phyloP scores from a whole-genome alignment of 805 yeast genomes.

The Candida nemodendra region DNA sequence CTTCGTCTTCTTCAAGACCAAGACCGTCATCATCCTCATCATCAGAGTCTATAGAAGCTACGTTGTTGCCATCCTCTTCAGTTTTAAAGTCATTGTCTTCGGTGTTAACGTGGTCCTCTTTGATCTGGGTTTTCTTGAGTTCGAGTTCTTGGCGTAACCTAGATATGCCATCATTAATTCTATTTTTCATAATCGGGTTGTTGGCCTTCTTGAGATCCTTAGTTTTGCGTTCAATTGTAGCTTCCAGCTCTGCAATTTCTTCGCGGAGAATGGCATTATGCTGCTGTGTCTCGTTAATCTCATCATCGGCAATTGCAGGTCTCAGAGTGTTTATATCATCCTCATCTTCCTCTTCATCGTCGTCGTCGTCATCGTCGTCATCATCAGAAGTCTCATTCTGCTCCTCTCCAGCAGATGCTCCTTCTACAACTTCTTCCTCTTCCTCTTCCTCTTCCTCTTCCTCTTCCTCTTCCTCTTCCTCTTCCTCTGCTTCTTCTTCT shows the following conservation, averaged over 20 bases:
- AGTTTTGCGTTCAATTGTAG: conserved; percentile 73
- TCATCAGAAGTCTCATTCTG: conserved; percentile 46
- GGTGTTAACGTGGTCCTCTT: conserved; percentile 27
- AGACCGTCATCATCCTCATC: conserved; percentile 59
- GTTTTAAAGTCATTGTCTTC: conserved; percentile 34
- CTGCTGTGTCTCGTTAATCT: conserved; percentile 51
- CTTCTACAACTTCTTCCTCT: conserved; percentile 47
- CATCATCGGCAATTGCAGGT: conserved; percentile 27
- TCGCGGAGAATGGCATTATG: conserved; percentile 77
- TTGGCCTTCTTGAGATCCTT: conserved; percentile 69
- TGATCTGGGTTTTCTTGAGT: conserved; percentile 67
- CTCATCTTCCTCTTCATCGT: conserved; percentile 43
- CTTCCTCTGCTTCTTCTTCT: conserved; percentile 44
- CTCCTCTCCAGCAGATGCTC: conserved; percentile 39
- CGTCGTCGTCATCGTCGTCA: conserved; percentile 49
- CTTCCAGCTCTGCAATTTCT: conserved; percentile 79
- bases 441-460: conserved; percentile 42
- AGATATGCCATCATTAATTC: conserved; percentile 78
- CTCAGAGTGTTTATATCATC: conserved; percentile 42
- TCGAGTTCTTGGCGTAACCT: conserved; percentile 81
- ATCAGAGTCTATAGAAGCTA: conserved; percentile 50
- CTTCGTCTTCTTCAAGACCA: conserved; percentile 30
- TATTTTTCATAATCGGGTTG: conserved; percentile 81
- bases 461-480: conserved; percentile 49
- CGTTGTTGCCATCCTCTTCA: conserved; percentile 39